These are phyloP conservation scores for Xylariaceae sp. DNA, from an alignment of 2,329 filamentous ascomycete species.

Conservation along the genomic window DNA sequence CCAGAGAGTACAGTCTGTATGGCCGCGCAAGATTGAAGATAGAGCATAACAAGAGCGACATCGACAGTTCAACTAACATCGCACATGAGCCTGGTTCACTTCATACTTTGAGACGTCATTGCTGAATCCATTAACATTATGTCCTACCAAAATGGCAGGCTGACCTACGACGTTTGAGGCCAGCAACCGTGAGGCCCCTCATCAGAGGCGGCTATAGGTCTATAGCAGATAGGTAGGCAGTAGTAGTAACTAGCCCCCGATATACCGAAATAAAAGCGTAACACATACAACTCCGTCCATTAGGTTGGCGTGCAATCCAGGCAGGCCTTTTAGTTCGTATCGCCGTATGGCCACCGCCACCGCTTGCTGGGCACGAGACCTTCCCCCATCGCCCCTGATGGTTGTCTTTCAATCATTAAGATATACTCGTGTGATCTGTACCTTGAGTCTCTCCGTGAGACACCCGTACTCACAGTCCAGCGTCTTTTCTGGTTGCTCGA, in stretches of 20 bases:
- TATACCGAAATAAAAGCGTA: conserved; percentile 8
- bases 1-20: too few species aligned
- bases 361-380: conserved; percentile 3
- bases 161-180: conserved; percentile 6
- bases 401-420: conserved; percentile 17
- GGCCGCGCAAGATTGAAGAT: too few species aligned
- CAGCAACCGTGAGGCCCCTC: background rate
- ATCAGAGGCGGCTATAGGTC: conserved; percentile 12
- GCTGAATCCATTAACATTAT: conserved; percentile 22
- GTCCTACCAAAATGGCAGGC: conserved; percentile 13
- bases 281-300: conserved; percentile 15
- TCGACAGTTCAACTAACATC: too few species aligned
- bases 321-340: background rate
- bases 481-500: conserved; percentile 15
- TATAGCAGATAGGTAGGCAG: conserved; percentile 16
- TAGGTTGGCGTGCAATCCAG: conserved; percentile 3
- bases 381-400: background rate
- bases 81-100: too few species aligned
- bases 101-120: conserved; percentile 1
- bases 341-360: background rate
- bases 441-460: conserved; percentile 15
- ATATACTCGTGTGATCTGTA: conserved; percentile 15
- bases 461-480: conserved; percentile 15
- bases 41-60: too few species aligned
- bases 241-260: background rate